These are phyloP conservation scores for Lolium perenne DNA, from an alignment of 176 grass and related monocot species.

Conservation along the genomic window DNA sequence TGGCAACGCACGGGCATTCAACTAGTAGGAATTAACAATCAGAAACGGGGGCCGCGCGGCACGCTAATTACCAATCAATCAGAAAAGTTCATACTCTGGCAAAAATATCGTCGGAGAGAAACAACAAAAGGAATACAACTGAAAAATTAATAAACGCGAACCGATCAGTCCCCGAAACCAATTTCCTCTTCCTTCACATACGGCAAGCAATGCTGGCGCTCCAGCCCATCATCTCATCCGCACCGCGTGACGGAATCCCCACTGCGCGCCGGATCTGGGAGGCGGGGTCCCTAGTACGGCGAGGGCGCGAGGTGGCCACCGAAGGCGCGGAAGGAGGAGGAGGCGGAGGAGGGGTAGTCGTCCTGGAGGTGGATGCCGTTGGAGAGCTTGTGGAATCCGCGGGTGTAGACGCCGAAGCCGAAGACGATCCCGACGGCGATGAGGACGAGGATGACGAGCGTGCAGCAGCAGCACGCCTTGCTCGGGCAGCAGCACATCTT, in stretches of 20 bases:
- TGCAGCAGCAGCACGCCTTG: constrained; percentile 87
- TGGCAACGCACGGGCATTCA: too few relatives aligned
- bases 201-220: neutral
- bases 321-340: constrained; percentile 42
- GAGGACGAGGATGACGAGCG: constrained; percentile 65
- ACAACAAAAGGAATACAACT: neutral
- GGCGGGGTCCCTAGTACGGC: neutral
- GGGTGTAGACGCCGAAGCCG: constrained; percentile 81
- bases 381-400: constrained; percentile 84
- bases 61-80: neutral
- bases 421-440: constrained; percentile 74
- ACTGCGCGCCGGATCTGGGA: neutral
- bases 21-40: neutral
- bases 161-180: neutral
- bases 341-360: too few relatives aligned
- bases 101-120: neutral
- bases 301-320: constrained; percentile 36
- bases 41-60: neutral
- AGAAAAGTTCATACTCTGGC: neutral
- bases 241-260: neutral
- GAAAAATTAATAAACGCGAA: neutral
- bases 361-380: constrained; percentile 50
- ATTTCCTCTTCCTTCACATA: constrained; percentile 4
- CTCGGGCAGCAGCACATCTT: constrained; percentile 87
- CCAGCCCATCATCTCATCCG: neutral